A percentile compares a stretch with the other conserved stretches of the same genome.
phyloP scores from a whole-genome alignment of 2,329 filamentous ascomycete species.

The Byssochlamys sp. region DNA sequence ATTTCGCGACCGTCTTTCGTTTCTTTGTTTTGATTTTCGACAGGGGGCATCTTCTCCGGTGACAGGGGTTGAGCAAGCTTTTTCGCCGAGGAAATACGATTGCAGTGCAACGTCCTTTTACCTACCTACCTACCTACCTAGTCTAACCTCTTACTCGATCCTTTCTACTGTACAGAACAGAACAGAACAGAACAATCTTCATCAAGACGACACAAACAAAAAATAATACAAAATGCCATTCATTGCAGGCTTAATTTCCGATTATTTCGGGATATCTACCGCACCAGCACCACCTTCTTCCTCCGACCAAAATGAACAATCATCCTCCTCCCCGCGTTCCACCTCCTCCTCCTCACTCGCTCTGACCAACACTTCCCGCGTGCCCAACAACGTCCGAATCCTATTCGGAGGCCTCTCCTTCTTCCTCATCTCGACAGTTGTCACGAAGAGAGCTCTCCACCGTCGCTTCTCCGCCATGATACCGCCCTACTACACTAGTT shows the following conservation, averaged over 20 bases:
- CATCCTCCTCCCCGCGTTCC: not conserved
- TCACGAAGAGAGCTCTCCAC: constrained; percentile 61
- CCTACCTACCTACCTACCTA: too few species aligned
- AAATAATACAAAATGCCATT: not conserved
- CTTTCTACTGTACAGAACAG: not conserved
- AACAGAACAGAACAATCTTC: not conserved
- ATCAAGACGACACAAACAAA: not conserved
- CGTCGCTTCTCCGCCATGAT: constrained; percentile 52
- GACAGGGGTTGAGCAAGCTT: not conserved
- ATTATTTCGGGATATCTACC: not conserved
- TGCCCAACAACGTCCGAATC: constrained; percentile 37
- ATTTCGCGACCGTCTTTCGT: not conserved
- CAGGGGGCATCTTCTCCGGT: not conserved
- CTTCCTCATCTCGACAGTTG: constrained; percentile 58
- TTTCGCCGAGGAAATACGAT: not conserved
- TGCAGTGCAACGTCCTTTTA: not conserved
- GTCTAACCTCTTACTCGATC: not conserved
- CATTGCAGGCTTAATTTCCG: not conserved
- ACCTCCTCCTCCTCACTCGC: not conserved
- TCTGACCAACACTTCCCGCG: constrained; percentile 7
- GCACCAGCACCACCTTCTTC: not conserved
- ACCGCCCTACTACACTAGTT: constrained; percentile 60
- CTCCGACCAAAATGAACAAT: not conserved
- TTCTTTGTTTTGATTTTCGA: not conserved
- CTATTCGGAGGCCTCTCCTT: constrained; percentile 69